Conservation (phyloP, 106 monocot genomes). For the Allium fistulosum region DNA sequence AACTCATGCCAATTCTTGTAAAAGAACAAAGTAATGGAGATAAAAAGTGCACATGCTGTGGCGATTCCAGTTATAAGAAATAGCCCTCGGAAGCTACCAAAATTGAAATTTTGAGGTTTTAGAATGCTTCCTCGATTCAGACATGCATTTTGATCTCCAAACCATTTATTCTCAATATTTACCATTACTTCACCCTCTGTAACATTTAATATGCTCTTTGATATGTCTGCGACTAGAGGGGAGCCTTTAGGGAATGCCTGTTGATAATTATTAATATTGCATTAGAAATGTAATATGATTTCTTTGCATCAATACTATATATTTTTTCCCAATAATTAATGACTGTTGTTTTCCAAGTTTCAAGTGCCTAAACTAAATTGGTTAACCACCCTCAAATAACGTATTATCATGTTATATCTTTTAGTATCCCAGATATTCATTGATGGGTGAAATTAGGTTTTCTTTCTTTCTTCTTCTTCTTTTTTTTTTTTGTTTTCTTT, state of each 20-base stretch:
- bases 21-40: slow-evolving; percentile 13
- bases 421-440: too few species aligned
- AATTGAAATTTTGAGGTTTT: slow-evolving; percentile 5
- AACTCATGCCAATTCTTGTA: slow-evolving; percentile 19
- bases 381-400: too few species aligned
- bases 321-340: neutral
- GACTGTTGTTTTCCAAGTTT: too few species aligned
- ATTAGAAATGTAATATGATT: neutral
- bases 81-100: slow-evolving; percentile 17
- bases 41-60: slow-evolving; percentile 9
- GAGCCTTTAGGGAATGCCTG: slow-evolving; percentile 26
- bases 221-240: slow-evolving; percentile 13
- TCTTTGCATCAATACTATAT: neutral
- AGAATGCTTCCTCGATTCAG: slow-evolving; percentile 4
- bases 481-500: too few species aligned
- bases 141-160: slow-evolving; percentile 18
- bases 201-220: slow-evolving; percentile 16
- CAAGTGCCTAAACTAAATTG: too few species aligned
- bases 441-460: too few species aligned
- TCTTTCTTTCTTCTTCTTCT: too few species aligned
- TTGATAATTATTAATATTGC: neutral
- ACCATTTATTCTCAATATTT: slow-evolving; percentile 20
- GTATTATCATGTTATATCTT: too few species aligned
- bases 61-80: slow-evolving; percentile 13
- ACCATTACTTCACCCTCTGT: slow-evolving; percentile 16